Percentiles rank a stretch among this genome's conserved stretches.
Evolutionary conservation across 768 basidiomycete genomes (phyloP).

Genomic region (Leccinellum rugosiceps): DNA sequence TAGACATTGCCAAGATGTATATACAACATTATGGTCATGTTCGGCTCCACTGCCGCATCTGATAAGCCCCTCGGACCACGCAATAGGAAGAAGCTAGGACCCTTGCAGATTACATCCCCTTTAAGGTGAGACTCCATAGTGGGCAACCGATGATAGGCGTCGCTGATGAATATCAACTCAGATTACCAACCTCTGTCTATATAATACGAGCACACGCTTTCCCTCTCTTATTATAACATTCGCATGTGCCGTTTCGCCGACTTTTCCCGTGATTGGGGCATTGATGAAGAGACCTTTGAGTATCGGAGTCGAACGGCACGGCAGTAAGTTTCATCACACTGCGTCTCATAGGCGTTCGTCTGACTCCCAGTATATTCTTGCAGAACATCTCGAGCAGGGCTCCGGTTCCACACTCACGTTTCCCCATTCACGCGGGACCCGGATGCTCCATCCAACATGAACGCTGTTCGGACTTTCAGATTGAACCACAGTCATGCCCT

Average conservation of each 20-base stretch:
- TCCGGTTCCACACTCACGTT: constrained; percentile 60
- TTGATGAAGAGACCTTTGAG: constrained; percentile 94
- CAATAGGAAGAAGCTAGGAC: constrained; percentile 99
- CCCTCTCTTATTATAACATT: constrained; percentile 55
- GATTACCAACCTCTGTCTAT: constrained; percentile 85
- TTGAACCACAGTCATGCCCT: constrained; percentile 76
- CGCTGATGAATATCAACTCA: constrained; percentile 28
- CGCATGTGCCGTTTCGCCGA: constrained; percentile 85
- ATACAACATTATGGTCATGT: constrained; percentile 92
- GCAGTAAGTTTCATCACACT: constrained; percentile 55
- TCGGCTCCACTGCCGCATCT: constrained; percentile 79
- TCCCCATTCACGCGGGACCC: constrained; percentile 39
- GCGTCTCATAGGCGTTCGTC: no score
- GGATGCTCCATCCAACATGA: constrained; percentile 41
- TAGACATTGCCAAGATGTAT: constrained; percentile 94
- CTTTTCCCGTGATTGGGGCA: constrained; percentile 85
- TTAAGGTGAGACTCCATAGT: constrained; percentile 57
- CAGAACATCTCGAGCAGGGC: constrained; percentile 83
- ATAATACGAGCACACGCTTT: constrained; percentile 72
- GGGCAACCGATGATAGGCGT: background rate
- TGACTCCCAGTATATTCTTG: constrained; percentile 71
- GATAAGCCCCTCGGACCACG: constrained; percentile 90
- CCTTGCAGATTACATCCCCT: constrained; percentile 85
- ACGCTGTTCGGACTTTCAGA: no score
- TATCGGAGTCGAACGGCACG: constrained; percentile 96